Evolutionary conservation across 768 basidiomycete genomes (phyloP).

Genomic region (Mycena venus): DNA sequence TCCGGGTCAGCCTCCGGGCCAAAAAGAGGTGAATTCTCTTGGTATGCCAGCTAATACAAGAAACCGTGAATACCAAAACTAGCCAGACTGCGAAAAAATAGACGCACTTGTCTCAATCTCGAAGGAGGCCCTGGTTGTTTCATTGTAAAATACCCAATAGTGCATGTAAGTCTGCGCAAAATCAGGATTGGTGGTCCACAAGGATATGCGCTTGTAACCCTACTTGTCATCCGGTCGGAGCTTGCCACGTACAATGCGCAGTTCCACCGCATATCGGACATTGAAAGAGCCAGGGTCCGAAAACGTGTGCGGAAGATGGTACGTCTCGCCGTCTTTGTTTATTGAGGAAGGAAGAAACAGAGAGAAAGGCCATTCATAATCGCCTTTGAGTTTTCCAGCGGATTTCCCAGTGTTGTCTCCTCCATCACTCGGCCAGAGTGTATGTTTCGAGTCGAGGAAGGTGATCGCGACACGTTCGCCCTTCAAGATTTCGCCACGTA

Average conservation of each 20-base stretch:
- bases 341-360: background rate
- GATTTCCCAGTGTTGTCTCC: constrained; percentile 1
- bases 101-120: background rate
- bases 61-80: background rate
- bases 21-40: constrained; percentile 26
- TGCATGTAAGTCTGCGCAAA: background rate
- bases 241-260: constrained; percentile 26
- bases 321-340: constrained; percentile 16
- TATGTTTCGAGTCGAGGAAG: constrained; percentile 10
- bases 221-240: constrained; percentile 27
- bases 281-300: constrained; percentile 3
- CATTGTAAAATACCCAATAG: constrained; percentile 31
- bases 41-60: constrained; percentile 24
- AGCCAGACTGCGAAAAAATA: background rate
- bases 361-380: constrained; percentile 26
- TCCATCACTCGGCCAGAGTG: background rate
- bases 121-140: constrained; percentile 21
- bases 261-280: constrained; percentile 10
- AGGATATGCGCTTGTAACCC: background rate
- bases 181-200: background rate
- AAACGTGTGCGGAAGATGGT: constrained; percentile 19
- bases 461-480: background rate
- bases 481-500: constrained; percentile 9
- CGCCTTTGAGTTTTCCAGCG: constrained; percentile 18
- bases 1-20: constrained; percentile 27